phyloP scores from a whole-genome alignment of 148 eudicot genomes.

The Rhododendron vialii region DNA sequence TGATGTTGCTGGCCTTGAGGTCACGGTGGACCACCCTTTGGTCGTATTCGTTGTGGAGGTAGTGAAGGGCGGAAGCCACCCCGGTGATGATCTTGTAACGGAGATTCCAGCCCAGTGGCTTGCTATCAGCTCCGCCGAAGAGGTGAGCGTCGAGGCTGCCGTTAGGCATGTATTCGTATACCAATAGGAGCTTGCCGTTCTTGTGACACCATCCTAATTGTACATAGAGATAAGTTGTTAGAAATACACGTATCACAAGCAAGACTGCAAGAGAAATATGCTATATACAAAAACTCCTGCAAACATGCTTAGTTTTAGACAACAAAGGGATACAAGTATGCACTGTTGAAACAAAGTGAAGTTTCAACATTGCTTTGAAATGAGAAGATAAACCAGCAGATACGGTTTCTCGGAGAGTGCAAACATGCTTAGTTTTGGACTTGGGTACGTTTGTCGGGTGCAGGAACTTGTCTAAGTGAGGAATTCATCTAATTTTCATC shows the following conservation, averaged over 20 bases:
- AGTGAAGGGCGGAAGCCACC: conserved; percentile 56
- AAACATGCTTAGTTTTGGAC: too few species aligned
- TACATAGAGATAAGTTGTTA: not conserved
- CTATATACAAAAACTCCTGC: not conserved
- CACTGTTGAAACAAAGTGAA: not conserved
- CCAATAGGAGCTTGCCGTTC: conserved; percentile 60
- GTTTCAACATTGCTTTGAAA: not conserved
- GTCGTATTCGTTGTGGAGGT: conserved; percentile 73
- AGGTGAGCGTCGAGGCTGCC: conserved; percentile 80
- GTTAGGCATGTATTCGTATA: conserved; percentile 88
- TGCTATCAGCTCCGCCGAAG: conserved; percentile 23
- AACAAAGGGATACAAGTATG: not conserved
- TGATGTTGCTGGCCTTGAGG: conserved; percentile 85
- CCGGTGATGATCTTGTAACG: conserved; percentile 48
- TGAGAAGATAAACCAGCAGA: not conserved
- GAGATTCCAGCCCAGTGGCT: conserved; percentile 36
- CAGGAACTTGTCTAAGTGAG: not conserved
- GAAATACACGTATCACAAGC: not conserved
- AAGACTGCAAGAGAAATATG: not conserved
- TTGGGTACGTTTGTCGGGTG: not conserved
- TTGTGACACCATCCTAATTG: conserved; percentile 54
- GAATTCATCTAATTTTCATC: not conserved
- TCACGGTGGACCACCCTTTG: conserved; percentile 82
- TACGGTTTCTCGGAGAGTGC: not conserved
- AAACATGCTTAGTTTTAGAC: not conserved